Percentiles rank a stretch among this genome's conserved stretches.
Conservation (phyloP, 345 rosid genomes). For the Limnanthes douglasii region DNA sequence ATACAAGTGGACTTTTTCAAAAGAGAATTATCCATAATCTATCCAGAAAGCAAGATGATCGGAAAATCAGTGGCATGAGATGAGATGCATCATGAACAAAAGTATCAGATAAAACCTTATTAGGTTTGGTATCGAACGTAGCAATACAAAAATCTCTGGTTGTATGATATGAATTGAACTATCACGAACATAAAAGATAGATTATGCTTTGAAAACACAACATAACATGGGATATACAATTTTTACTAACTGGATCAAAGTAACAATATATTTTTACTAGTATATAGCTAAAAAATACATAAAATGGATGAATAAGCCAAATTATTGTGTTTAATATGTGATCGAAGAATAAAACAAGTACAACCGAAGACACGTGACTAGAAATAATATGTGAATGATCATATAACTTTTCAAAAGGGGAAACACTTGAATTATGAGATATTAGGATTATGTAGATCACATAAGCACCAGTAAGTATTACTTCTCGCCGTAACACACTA, state of each 20-base stretch:
- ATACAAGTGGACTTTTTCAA: background rate
- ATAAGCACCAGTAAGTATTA: no score
- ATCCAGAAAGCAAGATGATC: no score
- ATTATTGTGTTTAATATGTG: background rate
- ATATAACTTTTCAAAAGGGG: background rate
- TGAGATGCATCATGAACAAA: background rate
- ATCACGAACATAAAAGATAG: background rate
- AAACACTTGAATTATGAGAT: background rate
- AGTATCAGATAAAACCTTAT: background rate
- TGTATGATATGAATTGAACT: background rate
- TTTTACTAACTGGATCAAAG: background rate
- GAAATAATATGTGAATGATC: background rate
- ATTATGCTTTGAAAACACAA: background rate
- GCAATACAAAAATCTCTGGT: background rate
- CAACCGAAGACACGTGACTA: background rate
- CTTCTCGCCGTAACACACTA: no score
- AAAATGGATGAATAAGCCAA: no score
- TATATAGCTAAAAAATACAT: background rate
- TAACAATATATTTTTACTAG: background rate
- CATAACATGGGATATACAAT: background rate
- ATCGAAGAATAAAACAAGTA: background rate
- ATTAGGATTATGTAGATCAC: background rate
- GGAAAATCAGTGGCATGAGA: no score
- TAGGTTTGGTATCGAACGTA: background rate
- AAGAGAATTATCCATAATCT: background rate